Conservation (phyloP, 768 basidiomycete genomes). For the Pulveroboletus sp. region DNA sequence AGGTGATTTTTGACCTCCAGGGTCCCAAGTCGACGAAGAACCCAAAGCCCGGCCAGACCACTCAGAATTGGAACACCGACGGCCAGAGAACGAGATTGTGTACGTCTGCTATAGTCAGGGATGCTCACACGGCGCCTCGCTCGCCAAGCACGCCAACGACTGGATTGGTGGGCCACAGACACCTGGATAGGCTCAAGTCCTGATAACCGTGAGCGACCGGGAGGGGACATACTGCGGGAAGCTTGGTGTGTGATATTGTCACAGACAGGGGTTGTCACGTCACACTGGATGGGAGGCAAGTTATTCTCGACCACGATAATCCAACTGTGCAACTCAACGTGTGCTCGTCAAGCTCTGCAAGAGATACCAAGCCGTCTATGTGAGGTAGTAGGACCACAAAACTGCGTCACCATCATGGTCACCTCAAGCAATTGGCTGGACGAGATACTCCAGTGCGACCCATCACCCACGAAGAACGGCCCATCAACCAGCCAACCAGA, state of each 20-base stretch:
- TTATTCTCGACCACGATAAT: constrained; percentile 26
- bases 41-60: constrained; percentile 1
- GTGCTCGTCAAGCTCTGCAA: constrained; percentile 25
- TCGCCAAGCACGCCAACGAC: neutral
- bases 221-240: constrained; percentile 10
- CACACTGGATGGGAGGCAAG: constrained; percentile 28
- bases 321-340: constrained; percentile 25
- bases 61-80: constrained; percentile 14
- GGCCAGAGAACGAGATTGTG: neutral
- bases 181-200: neutral
- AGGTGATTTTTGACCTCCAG: constrained; percentile 3
- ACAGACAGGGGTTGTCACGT: constrained; percentile 30
- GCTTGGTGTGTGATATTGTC: constrained; percentile 19
- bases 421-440: constrained; percentile 7
- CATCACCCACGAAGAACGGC: neutral
- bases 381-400: constrained; percentile 26
- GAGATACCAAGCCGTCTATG: constrained; percentile 21
- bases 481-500: constrained; percentile 4
- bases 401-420: constrained; percentile 1
- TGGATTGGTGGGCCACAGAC: constrained; percentile 1
- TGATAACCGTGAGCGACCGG: neutral
- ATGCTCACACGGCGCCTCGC: neutral
- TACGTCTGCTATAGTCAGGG: neutral
- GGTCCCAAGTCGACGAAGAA: neutral
- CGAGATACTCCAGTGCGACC: constrained; percentile 1